Conservation (phyloP, 2,329 filamentous ascomycete species). For the Colletotrichum sp. region DNA sequence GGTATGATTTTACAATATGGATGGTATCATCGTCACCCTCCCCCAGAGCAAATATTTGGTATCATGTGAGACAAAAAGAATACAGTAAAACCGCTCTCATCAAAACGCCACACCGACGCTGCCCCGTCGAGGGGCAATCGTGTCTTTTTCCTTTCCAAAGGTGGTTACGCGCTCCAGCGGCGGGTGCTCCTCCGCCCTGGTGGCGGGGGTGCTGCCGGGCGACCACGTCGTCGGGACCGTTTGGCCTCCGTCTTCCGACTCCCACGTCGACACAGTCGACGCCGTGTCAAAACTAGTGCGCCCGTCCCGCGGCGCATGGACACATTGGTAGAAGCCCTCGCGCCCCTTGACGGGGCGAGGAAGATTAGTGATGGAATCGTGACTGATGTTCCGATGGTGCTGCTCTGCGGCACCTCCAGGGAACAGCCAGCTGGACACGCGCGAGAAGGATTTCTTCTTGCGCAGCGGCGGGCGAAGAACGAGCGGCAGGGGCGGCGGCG, state of each 20-base stretch:
- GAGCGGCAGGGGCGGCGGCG: conserved; percentile 63
- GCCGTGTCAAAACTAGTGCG: conserved; percentile 50
- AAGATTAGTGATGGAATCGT: conserved; percentile 59
- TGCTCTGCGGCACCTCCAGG: conserved; percentile 36
- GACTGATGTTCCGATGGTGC: conserved; percentile 43
- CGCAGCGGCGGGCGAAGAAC: conserved; percentile 64
- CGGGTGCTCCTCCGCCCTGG: conserved; percentile 42
- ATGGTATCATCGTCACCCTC: conserved; percentile 7
- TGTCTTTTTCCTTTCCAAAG: conserved; percentile 14
- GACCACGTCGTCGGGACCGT: conserved; percentile 56
- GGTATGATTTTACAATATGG: background rate
- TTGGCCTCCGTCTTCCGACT: conserved; percentile 48
- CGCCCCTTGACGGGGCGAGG: conserved; percentile 55
- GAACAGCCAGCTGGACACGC: conserved; percentile 65
- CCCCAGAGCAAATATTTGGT: conserved; percentile 7
- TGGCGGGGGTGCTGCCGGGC: conserved; percentile 48
- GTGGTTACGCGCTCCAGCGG: conserved; percentile 21
- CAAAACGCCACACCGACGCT: conserved; percentile 21
- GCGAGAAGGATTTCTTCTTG: conserved; percentile 72
- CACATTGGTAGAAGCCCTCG: conserved; percentile 66
- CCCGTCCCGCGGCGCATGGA: conserved; percentile 39
- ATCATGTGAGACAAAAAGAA: conserved; percentile 14
- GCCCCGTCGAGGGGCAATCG: background rate
- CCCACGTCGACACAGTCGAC: conserved; percentile 57
- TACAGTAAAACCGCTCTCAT: background rate